Base-by-base conservation (phyloP, 2,329 filamentous ascomycete genomes). In the Dactylellina parvicollis region DNA sequence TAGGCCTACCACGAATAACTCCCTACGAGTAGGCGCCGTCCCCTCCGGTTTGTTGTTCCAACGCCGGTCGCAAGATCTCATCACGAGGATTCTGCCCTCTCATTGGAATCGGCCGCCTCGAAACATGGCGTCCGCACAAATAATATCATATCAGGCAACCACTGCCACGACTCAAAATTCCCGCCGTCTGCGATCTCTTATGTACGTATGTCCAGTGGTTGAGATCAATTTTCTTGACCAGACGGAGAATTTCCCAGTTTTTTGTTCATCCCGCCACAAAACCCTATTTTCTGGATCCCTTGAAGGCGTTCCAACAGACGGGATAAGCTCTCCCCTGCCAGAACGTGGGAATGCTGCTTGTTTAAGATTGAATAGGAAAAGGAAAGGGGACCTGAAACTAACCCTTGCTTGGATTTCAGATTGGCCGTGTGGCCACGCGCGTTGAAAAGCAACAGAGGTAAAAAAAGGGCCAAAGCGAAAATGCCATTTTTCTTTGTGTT, bases 301-400 rank as follows among this genome's bases (percentile, higher is more conserved):
- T 34, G 18, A 20, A 22, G 28, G 52, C 52, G 44, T 67, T 59
- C 62, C 62, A 67, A 57, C 52, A 59, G 28, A 59, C 52, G 16
- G 62, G 62, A 67, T 67, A 67, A 67, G 62, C 62, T 67, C 47
- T 36, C 62, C 62, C 62, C 50, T 57, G 44, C 52, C 52, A 67
- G 62, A 67, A 67, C 62, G 62, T 67, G 62, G 62, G 62, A 67
- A 67, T 67, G 52, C 60, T 52, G 62, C 26, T n/a, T 26, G 24
- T 54, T 56, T 20, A 67, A 9, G 52, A 50, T 66, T 67, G 52
- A 59, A 67, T 57, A 59, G 62, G 62, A 67, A 67, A 67, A 47
- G 36, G 44, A 57, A 57, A 52, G 26, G 59, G 54, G 47, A 50
- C 52, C 38, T 59, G 62, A 67, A 67, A 67, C 62, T 42, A 12